Evolutionary conservation across 768 basidiomycete genomes (phyloP).

Genomic region (Tephrocybe sp.): DNA sequence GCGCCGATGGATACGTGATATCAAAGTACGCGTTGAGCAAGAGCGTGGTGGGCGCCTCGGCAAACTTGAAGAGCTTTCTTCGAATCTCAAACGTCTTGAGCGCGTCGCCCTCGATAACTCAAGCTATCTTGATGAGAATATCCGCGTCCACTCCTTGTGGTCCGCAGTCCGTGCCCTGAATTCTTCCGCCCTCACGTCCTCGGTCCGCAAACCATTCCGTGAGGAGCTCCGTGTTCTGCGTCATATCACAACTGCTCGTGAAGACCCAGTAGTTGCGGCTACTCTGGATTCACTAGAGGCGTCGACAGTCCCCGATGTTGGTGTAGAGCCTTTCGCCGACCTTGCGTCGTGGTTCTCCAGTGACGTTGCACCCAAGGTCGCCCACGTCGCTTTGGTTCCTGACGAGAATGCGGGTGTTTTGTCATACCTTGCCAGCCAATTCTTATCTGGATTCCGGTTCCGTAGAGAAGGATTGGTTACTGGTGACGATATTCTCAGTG

Average conservation of each 20-base stretch:
- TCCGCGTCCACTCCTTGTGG: conserved; percentile 90
- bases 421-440: conserved; percentile 80
- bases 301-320: conserved; percentile 74
- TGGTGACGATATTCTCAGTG: conserved; percentile 84
- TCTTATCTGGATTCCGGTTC: conserved; percentile 77
- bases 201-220: conserved; percentile 81
- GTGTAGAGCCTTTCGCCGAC: conserved; percentile 86
- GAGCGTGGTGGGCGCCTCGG: conserved; percentile 95
- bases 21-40: conserved; percentile 94
- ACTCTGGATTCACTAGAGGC: conserved; percentile 69
- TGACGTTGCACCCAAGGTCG: conserved; percentile 80
- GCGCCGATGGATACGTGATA: conserved; percentile 92
- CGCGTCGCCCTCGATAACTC: conserved; percentile 91
- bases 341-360: conserved; percentile 89
- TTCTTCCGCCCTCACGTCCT: conserved; percentile 60
- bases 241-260: conserved; percentile 67
- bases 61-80: conserved; percentile 91
- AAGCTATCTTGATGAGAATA: conserved; percentile 87
- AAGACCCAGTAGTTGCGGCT: conserved; percentile 66
- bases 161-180: conserved; percentile 84
- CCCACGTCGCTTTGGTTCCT: conserved; percentile 90
- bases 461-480: conserved; percentile 75
- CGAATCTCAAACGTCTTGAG: conserved; percentile 88
- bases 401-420: conserved; percentile 87
- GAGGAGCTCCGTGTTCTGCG: conserved; percentile 85